Evolutionary conservation across 148 eudicot species (phyloP).

Genomic region (Silene uniflora): DNA sequence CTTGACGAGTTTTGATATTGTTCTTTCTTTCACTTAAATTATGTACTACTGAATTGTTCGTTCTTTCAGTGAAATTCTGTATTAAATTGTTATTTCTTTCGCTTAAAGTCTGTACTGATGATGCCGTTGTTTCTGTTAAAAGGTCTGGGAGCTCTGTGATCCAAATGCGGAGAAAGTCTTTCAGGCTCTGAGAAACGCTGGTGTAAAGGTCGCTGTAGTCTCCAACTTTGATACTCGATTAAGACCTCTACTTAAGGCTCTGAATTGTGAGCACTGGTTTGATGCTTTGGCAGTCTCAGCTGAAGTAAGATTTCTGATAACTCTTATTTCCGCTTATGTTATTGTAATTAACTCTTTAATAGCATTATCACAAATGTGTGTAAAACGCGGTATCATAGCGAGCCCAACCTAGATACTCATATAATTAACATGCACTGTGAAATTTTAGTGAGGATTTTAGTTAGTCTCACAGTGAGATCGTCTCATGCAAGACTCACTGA

Average conservation of each 20-base stretch:
- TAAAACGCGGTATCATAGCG: too few species aligned
- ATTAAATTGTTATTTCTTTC: background rate
- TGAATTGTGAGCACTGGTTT: slow-evolving; percentile 96
- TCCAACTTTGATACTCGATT: too few species aligned
- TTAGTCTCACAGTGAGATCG: background rate
- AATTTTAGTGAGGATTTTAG: too few species aligned
- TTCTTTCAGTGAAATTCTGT: too few species aligned
- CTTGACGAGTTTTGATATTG: too few species aligned
- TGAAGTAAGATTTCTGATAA: slow-evolving; percentile 48
- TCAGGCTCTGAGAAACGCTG: slow-evolving; percentile 61
- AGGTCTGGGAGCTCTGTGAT: slow-evolving; percentile 97
- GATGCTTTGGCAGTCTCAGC: slow-evolving; percentile 97
- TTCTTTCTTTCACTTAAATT: too few species aligned
- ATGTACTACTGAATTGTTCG: too few species aligned
- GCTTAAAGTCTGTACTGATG: background rate
- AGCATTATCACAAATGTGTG: background rate
- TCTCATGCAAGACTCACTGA: background rate
- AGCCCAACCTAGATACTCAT: too few species aligned
- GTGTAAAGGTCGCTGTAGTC: slow-evolving; percentile 85
- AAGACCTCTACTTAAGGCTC: slow-evolving; percentile 74
- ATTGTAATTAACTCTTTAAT: background rate
- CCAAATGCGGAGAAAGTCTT: slow-evolving; percentile 88
- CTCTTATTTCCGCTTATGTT: background rate
- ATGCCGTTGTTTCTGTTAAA: background rate
- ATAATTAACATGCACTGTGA: too few species aligned